A percentile compares a stretch with the other conserved stretches of the same genome.
Evolutionary conservation across 331 rosid genomes (phyloP).

Genomic region (Quercus tomentella): DNA sequence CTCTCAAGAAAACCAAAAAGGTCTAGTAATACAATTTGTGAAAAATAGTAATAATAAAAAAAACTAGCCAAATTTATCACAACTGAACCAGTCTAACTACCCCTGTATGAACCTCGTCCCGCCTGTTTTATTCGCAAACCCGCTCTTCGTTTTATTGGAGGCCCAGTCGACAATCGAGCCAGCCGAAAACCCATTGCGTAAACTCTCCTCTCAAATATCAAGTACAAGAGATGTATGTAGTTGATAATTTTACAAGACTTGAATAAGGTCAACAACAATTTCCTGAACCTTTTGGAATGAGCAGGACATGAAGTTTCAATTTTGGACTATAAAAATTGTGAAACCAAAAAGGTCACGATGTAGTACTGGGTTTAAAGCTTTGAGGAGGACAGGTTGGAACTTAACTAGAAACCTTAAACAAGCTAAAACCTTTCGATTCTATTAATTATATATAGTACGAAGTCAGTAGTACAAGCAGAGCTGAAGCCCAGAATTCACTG

Average conservation of each 20-base stretch:
- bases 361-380: too few species aligned
- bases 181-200: constrained; percentile 41
- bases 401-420: neutral
- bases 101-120: constrained; percentile 88
- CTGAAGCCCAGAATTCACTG: neutral
- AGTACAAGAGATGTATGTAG: neutral
- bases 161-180: constrained; percentile 47
- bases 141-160: constrained; percentile 71
- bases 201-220: neutral
- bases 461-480: neutral
- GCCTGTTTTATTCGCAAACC: constrained; percentile 85
- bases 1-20: constrained; percentile 18
- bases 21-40: constrained; percentile 8
- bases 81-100: constrained; percentile 54
- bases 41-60: neutral
- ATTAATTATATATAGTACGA: neutral
- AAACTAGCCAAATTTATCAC: constrained; percentile 11
- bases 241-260: constrained; percentile 1
- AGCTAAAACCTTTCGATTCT: neutral
- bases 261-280: constrained; percentile 2
- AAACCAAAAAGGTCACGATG: too few species aligned
- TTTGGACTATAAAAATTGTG: neutral
- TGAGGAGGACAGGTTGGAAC: neutral
- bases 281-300: neutral
- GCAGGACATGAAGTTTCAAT: neutral